These are phyloP conservation scores for Neckera pumila DNA, from an alignment of 225 moss, liverwort and hornwort genomes.

Conservation along the genomic window DNA sequence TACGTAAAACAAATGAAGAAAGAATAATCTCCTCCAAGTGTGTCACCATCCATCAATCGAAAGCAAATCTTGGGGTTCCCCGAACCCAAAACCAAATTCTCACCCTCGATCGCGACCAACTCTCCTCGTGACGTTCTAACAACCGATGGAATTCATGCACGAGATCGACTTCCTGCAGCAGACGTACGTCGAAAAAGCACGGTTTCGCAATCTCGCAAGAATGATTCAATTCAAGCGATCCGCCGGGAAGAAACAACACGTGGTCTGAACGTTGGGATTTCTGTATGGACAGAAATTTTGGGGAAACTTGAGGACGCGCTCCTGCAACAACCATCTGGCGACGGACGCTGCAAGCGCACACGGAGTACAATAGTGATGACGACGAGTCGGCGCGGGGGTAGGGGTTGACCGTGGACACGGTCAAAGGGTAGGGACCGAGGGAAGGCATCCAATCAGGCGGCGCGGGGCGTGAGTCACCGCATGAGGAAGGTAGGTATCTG, in stretches of 20 bases:
- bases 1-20: neutral
- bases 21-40: neutral
- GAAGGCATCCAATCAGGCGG: neutral
- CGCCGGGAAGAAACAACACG: neutral
- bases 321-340: neutral
- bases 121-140: neutral
- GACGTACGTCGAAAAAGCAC: no score
- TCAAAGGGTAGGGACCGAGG: neutral
- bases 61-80: neutral
- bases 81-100: neutral
- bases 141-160: neutral
- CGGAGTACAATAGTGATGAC: no score
- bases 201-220: neutral
- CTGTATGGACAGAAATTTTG: neutral
- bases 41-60: neutral
- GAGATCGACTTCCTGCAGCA: no score
- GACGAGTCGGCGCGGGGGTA: neutral
- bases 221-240: neutral
- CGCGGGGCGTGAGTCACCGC: neutral
- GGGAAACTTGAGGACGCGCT: neutral
- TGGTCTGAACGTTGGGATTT: neutral
- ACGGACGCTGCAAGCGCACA: neutral
- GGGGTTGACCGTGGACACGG: neutral
- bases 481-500: neutral
- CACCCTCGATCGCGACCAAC: neutral